Base-by-base conservation (phyloP, 148 eudicot species). In the Diospyros lotus region DNA sequence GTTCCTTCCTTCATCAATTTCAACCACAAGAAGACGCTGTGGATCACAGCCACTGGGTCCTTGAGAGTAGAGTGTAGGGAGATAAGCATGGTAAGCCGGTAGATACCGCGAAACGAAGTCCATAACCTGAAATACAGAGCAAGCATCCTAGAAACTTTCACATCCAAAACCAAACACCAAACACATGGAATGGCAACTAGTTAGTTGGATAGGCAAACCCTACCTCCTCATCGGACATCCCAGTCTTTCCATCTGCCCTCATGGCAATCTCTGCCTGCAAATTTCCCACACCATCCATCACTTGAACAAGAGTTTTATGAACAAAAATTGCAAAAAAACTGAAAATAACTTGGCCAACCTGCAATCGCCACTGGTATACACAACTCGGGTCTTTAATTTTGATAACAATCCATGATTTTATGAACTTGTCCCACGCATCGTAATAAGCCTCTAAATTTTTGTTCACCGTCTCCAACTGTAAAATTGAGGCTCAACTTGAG, bases 201-300 rank as follows among this genome's bases (percentile, higher is more conserved):
- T 66, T 11, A 18, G 10, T 14, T 44, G 55, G 55, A 71, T 11
- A 18, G 10, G 42, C 18, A 63, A 66, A 48, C 2, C 64, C 51
- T 58, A 95, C 99, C 98, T 96, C 98, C 52, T 96, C 98, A 56
- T 96, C 94, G 44, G 97, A 74, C 97, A 96, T 86, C 68, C 97
- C 91, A 3, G 97, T 81, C 48, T 86, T 87, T 80, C 98, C 99
- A 77, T 88, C 99, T 38, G 86, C 90, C 81, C 92, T 83, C 99
- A 93, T 96, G 52, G 91, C 98, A 63, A 86, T 85, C 87, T 96
- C 99, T 6, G 97, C 99, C 99, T 96, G 93, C 80, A 87, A 71
- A 80, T 46, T 72, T 9, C 69, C 43, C 73, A 13, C 58, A 59
- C 3, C 18, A 62, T 1, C 18, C 40, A 28, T 71, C 17, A 71